These are phyloP conservation scores for Phyllosticta citribraziliensis DNA, from an alignment of 2,329 filamentous ascomycete species.

Conservation along the genomic window DNA sequence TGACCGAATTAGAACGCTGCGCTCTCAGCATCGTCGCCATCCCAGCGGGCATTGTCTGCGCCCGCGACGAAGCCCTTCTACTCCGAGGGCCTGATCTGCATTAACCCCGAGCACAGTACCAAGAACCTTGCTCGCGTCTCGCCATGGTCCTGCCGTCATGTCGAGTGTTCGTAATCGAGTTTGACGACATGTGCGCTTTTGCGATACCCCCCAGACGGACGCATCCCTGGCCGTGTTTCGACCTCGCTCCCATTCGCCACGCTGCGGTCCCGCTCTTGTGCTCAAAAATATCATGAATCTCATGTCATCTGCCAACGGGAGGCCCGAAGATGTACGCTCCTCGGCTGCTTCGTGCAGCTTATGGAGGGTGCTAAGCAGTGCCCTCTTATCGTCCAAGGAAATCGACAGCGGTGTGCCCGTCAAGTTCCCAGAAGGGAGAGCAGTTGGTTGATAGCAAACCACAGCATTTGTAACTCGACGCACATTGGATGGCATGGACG, in stretches of 20 bases:
- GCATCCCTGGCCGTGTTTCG: not conserved
- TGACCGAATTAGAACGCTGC: not conserved
- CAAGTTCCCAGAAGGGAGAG: not conserved
- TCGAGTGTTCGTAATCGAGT: not conserved
- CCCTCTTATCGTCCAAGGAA: conserved; percentile 9
- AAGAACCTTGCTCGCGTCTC: not conserved
- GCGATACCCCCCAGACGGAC: not conserved
- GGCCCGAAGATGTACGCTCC: not conserved
- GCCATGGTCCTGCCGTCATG: not conserved
- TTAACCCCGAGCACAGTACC: not conserved
- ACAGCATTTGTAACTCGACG: not conserved
- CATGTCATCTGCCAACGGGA: conserved; percentile 7
- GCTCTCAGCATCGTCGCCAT: not conserved
- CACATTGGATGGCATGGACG: not conserved
- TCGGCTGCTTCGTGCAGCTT: not conserved
- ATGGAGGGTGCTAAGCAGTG: not conserved
- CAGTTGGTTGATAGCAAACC: not conserved
- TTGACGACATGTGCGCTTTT: not conserved
- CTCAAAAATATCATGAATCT: not conserved
- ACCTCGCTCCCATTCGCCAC: not conserved
- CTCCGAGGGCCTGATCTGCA: not conserved
- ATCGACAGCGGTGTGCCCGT: not conserved
- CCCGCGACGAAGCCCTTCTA: not conserved
- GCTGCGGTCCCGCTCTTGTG: not conserved
- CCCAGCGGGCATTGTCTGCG: not conserved